phyloP scores from a whole-genome alignment of 768 basidiomycete species.

The Boletus reticuloceps region DNA sequence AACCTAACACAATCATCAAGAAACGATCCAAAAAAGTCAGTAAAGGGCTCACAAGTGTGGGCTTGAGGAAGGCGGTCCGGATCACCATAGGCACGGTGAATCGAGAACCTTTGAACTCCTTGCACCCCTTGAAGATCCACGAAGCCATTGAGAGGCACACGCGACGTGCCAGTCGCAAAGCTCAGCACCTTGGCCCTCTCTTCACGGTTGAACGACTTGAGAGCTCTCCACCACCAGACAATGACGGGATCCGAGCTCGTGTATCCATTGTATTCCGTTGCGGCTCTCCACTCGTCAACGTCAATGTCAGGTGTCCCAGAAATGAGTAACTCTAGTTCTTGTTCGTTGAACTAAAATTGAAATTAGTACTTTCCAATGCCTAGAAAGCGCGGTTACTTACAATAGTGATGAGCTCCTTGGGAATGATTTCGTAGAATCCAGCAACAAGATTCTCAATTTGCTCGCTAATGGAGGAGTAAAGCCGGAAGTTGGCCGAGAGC shows the following conservation, averaged over 20 bases:
- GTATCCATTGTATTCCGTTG: constrained; percentile 89
- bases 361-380: constrained; percentile 1
- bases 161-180: constrained; percentile 91
- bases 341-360: constrained; percentile 76
- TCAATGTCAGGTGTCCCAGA: constrained; percentile 99
- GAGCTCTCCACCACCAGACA: constrained; percentile 98
- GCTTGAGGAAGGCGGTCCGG: constrained; percentile 84
- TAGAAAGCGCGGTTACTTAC: constrained; percentile 43
- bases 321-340: constrained; percentile 91
- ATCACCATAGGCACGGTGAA: constrained; percentile 90
- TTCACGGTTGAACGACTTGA: constrained; percentile 96
- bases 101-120: constrained; percentile 92
- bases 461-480: constrained; percentile 92
- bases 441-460: constrained; percentile 88
- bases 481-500: constrained; percentile 88
- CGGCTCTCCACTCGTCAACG: constrained; percentile 94
- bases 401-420: constrained; percentile 92
- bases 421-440: constrained; percentile 98
- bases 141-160: constrained; percentile 94
- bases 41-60: constrained; percentile 69
- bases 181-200: constrained; percentile 96
- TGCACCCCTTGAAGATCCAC: constrained; percentile 93
- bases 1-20: constrained; percentile 49
- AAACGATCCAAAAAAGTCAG: not conserved
- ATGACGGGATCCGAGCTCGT: constrained; percentile 90